A percentile compares a stretch with the other conserved stretches of the same genome.
phyloP scores from a whole-genome alignment of 179 eudicot genomes.

The Monotropa hypopitys region DNA sequence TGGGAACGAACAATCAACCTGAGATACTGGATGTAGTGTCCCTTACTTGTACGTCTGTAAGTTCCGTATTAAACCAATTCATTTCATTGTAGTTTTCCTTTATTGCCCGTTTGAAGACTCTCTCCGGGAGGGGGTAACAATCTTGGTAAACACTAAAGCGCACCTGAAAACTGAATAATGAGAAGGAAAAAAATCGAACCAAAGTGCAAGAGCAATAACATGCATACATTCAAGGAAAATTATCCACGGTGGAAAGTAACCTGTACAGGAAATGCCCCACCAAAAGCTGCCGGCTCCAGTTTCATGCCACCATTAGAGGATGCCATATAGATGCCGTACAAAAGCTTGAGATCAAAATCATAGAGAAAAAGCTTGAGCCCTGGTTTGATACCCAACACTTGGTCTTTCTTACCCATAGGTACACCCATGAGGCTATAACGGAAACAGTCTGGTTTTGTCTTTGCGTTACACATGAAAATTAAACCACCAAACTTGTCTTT shows the following conservation, averaged over 20 bases:
- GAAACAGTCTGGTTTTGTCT: constrained; percentile 26
- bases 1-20: neutral
- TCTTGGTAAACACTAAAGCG: constrained; percentile 50
- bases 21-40: neutral
- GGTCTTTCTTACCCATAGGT: constrained; percentile 39
- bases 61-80: constrained; percentile 58
- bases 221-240: neutral
- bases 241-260: constrained; percentile 15
- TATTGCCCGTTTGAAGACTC: constrained; percentile 55
- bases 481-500: constrained; percentile 12
- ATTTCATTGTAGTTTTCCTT: constrained; percentile 47
- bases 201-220: neutral
- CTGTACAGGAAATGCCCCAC: constrained; percentile 83
- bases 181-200: neutral
- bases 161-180: constrained; percentile 32
- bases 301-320: constrained; percentile 71
- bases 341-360: constrained; percentile 64
- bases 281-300: constrained; percentile 82
- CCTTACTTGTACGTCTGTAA: constrained; percentile 51
- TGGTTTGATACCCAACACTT: constrained; percentile 54
- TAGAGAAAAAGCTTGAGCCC: constrained; percentile 48
- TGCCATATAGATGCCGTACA: constrained; percentile 75
- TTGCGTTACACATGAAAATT: constrained; percentile 10
- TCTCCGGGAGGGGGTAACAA: constrained; percentile 62
- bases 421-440: constrained; percentile 63